Base-by-base conservation (phyloP, 768 basidiomycete genomes). In the Amanita pallidorosea region DNA sequence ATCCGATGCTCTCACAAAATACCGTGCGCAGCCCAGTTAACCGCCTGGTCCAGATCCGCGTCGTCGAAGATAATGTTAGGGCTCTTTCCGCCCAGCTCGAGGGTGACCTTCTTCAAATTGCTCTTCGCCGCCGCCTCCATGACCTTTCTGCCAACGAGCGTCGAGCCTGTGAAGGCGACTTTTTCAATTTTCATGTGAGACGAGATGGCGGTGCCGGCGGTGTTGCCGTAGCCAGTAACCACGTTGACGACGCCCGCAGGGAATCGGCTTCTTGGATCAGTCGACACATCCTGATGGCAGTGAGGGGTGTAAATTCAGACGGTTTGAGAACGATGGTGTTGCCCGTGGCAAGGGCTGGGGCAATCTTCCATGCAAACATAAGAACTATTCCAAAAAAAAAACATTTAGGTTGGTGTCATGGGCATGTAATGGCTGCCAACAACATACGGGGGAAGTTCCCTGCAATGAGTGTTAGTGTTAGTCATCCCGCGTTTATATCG, bases 111-210 rank as follows among this genome's bases (percentile, higher is more conserved):
- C 70, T 95, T 96, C 58, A 96, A 63, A 61, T 95, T 96, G 27
- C 78, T 79, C 63, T 81, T 79, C 1, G 88, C 79, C 2, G 91
- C 77, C 3, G 87, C 84, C 58, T 88, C 79, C 73, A 91, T 72
- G 60, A 95, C 74, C 57, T 80, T 82, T 9, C 88, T 76, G 7
- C 93, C 92, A 20, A 83, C 79, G 36, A 82, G 68, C 1, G 88
- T 88, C 53, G 83, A 85, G 2, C 90, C 91, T 0, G 92, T 95
- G 70, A 95, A 94, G 0, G 89, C 84, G 25, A 92, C 73, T 35
- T 81, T 91, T 45, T 80, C 77, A 56, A 92, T 83, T n/a, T 69
- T 71, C 63, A 71, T 71, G 65, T 91, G 87, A n/a, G 72, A 66
- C 2, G 76, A 67, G 53, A 94, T 81, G 13, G 87, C 87, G 9